These are phyloP conservation scores for Colletotrichum eleusines DNA, from an alignment of 2,329 filamentous ascomycete genomes.

Conservation along the genomic window DNA sequence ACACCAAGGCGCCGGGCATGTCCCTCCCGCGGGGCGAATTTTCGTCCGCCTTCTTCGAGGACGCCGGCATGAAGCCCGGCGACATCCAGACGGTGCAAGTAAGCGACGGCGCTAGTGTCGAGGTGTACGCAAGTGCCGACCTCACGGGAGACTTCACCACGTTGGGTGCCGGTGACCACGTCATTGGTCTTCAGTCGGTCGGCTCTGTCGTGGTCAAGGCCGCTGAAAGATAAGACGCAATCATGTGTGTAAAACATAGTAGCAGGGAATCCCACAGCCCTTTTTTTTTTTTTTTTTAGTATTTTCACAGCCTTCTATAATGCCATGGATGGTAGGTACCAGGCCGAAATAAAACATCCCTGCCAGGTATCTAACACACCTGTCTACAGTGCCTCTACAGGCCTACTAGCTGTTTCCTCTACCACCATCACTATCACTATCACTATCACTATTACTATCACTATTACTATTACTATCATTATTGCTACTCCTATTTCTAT, in stretches of 20 bases:
- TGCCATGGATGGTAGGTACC: too few relatives aligned
- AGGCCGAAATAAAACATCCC: too few relatives aligned
- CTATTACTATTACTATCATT: too few relatives aligned
- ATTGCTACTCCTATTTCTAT: too few relatives aligned
- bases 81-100: background rate
- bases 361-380: too few relatives aligned
- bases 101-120: background rate
- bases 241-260: rapidly evolving
- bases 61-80: background rate
- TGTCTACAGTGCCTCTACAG: too few relatives aligned
- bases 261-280: too few relatives aligned
- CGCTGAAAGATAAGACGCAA: background rate
- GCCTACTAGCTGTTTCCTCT: too few relatives aligned
- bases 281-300: too few relatives aligned
- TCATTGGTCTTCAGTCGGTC: background rate
- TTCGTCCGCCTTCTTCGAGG: background rate
- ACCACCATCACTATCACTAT: too few relatives aligned
- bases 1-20: background rate
- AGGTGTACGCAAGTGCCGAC: background rate
- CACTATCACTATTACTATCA: too few relatives aligned
- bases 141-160: background rate
- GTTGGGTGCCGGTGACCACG: background rate
- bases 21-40: background rate
- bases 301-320: too few relatives aligned
- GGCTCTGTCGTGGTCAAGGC: background rate